Conservation (phyloP, 108 stramenopile species). For the Aurantiochytrium sp. region DNA sequence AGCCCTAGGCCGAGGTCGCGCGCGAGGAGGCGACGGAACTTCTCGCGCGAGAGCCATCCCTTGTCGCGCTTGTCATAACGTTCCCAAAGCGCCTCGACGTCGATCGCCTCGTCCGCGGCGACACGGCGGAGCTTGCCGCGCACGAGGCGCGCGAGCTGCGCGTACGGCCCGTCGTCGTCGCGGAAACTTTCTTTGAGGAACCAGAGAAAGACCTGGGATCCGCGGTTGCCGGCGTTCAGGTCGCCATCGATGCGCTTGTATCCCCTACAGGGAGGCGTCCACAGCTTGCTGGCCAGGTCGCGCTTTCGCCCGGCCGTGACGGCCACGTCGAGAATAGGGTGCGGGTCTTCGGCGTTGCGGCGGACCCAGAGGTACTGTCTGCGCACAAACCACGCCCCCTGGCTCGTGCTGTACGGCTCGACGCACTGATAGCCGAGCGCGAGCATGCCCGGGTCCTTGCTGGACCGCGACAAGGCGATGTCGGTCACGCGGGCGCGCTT, state of each 20-base stretch:
- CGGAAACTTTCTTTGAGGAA: neutral
- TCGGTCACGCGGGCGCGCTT: conserved; percentile 2
- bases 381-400: conserved; percentile 7
- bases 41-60: neutral
- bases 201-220: conserved; percentile 15
- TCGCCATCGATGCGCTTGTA: conserved; percentile 8
- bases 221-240: conserved; percentile 17
- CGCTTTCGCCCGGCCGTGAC: neutral
- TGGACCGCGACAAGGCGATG: neutral
- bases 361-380: conserved; percentile 21
- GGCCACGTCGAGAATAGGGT: neutral
- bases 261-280: neutral
- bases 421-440: conserved; percentile 12
- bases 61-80: neutral
- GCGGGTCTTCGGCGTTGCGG: neutral
- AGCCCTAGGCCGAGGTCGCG: neutral
- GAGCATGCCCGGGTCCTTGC: neutral
- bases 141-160: neutral
- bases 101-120: neutral
- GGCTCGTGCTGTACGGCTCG: neutral
- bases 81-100: conserved; percentile 8
- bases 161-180: neutral
- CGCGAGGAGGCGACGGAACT: neutral
- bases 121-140: neutral
- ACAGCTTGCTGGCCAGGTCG: neutral